These are phyloP conservation scores for Alternaria brassicicola DNA, from an alignment of 2,329 filamentous ascomycete species.

Conservation along the genomic window DNA sequence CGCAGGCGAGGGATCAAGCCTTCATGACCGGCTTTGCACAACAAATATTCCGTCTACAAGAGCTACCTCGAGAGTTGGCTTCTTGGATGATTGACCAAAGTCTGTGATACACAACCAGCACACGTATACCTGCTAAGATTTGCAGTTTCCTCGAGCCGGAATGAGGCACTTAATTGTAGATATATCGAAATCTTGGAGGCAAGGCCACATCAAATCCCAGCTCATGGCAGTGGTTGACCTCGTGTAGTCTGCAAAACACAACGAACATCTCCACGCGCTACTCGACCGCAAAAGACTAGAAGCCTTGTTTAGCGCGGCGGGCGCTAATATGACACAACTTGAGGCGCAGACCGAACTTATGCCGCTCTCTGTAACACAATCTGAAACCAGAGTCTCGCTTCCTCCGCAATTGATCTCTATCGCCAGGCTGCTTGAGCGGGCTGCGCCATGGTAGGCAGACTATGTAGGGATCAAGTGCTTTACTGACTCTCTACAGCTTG, in stretches of 20 bases:
- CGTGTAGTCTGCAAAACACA: slow-evolving; percentile 15
- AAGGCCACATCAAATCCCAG: neutral
- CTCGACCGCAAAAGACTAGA: slow-evolving; percentile 52
- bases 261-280: slow-evolving; percentile 39
- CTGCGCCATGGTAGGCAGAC: slow-evolving; percentile 34
- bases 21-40: slow-evolving; percentile 52
- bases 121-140: slow-evolving; percentile 18
- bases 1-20: slow-evolving; percentile 45
- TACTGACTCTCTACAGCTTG: slow-evolving; percentile 27
- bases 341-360: slow-evolving; percentile 5
- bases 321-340: slow-evolving; percentile 50
- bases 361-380: slow-evolving; percentile 10
- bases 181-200: slow-evolving; percentile 43
- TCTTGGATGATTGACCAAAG: slow-evolving; percentile 53
- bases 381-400: slow-evolving; percentile 17
- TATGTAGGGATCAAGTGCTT: neutral
- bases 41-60: slow-evolving; percentile 45
- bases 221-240: slow-evolving; percentile 5
- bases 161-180: slow-evolving; percentile 46
- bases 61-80: slow-evolving; percentile 48
- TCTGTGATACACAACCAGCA: slow-evolving; percentile 8
- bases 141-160: slow-evolving; percentile 38
- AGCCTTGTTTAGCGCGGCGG: slow-evolving; percentile 64
- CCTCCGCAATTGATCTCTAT: slow-evolving; percentile 33
- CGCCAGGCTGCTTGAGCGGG: slow-evolving; percentile 29